Percentiles rank a stretch among this genome's conserved stretches.
Conservation (phyloP, 2,329 filamentous ascomycete genomes). For the Botryosphaeria agaves region DNA sequence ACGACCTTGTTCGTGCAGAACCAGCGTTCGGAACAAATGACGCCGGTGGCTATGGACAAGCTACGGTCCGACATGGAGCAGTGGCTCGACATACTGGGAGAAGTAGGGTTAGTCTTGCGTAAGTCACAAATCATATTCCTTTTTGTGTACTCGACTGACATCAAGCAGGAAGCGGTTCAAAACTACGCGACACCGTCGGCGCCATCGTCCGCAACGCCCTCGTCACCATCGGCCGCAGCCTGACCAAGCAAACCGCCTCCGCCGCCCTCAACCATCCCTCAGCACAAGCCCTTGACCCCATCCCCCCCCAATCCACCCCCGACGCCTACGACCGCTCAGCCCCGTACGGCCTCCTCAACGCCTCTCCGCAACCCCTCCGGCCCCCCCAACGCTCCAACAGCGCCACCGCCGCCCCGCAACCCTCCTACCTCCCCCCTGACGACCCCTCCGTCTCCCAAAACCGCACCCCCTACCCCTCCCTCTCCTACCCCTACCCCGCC, state of each 20-base stretch:
- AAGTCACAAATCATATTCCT: no score
- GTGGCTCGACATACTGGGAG: conserved; percentile 51
- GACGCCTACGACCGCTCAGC: conserved; percentile 2
- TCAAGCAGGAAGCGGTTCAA: no score
- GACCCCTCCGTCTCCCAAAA: neutral
- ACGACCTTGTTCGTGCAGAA: conserved; percentile 53
- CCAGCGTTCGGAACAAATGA: conserved; percentile 45
- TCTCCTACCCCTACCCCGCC: neutral
- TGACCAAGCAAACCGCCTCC: conserved; percentile 21
- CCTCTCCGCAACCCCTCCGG: conserved; percentile 1
- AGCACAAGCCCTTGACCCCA: conserved; percentile 9
- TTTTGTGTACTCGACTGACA: no score
- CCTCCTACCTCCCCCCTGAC: conserved; percentile 1
- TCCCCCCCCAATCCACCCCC: conserved; percentile 10
- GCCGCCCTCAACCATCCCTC: conserved; percentile 16
- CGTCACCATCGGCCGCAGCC: conserved; percentile 26
- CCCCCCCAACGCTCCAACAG: conserved; percentile 4
- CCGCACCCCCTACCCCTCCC: neutral
- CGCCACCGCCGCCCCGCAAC: no score
- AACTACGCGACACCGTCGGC: no score
- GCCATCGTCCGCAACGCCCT: conserved; percentile 31
- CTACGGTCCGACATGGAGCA: conserved; percentile 49
- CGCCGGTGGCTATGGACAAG: conserved; percentile 37
- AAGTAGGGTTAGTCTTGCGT: no score
- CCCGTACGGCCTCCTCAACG: neutral